These are phyloP conservation scores for Prunus mume DNA, from an alignment of 306 rosid species.

Conservation along the genomic window DNA sequence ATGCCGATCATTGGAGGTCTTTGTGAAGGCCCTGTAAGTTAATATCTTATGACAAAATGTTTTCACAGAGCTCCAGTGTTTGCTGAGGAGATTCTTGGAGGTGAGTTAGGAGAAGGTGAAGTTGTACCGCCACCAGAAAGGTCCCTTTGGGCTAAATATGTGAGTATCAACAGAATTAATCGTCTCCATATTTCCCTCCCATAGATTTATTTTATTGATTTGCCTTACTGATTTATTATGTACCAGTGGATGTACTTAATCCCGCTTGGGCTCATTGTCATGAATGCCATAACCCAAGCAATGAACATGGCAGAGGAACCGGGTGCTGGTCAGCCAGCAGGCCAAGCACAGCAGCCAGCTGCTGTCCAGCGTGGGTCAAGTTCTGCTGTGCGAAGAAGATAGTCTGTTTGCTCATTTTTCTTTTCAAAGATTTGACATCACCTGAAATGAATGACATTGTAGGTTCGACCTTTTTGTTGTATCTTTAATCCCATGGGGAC, in stretches of 20 bases:
- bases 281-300: slow-evolving; percentile 96
- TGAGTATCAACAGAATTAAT: slow-evolving; percentile 42
- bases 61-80: slow-evolving; percentile 71
- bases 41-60: slow-evolving; percentile 17
- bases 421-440: background rate
- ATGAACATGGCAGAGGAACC: slow-evolving; percentile 92
- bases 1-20: background rate
- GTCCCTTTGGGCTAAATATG: slow-evolving; percentile 96
- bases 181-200: background rate
- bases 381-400: slow-evolving; percentile 68
- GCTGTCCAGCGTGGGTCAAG: slow-evolving; percentile 67
- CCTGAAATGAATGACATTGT: slow-evolving; percentile 11
- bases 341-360: slow-evolving; percentile 49
- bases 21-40: background rate
- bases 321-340: slow-evolving; percentile 55
- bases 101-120: slow-evolving; percentile 76
- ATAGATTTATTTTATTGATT: slow-evolving; percentile 8
- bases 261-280: slow-evolving; percentile 90
- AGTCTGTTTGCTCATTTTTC: slow-evolving; percentile 8
- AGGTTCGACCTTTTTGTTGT: slow-evolving; percentile 19
- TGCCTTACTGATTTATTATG: slow-evolving; percentile 4
- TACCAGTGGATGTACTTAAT: slow-evolving; percentile 95
- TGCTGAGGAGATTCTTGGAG: slow-evolving; percentile 71
- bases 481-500: slow-evolving; percentile 19
- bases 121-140: slow-evolving; percentile 61